These are phyloP conservation scores for Wallacemonas sp. DNA, from an alignment of 208 protist species.

Conservation along the genomic window DNA sequence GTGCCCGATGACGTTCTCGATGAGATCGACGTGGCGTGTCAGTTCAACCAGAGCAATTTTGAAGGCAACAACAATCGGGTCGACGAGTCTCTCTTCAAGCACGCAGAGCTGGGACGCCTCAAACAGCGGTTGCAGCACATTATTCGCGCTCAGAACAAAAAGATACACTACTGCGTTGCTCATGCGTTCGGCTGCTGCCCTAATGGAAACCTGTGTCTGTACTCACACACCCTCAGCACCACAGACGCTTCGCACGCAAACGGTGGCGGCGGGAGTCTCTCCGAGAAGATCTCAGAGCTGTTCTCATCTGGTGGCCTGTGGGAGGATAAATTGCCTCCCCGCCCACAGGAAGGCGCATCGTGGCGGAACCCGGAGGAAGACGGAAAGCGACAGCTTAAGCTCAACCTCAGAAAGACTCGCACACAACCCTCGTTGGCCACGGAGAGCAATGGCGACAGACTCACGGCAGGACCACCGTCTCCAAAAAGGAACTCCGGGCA, in stretches of 20 bases:
- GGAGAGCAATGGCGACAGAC: too few relatives aligned
- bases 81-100: conserved; percentile 49
- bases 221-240: conserved; percentile 64
- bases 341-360: conserved; percentile 70
- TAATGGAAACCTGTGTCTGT: conserved; percentile 75
- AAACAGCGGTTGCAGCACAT: conserved; percentile 75
- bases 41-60: conserved; percentile 90
- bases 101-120: conserved; percentile 49
- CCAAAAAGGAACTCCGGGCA: too few relatives aligned
- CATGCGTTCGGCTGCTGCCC: conserved; percentile 81
- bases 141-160: conserved; percentile 49
- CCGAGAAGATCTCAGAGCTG: conserved; percentile 72
- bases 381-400: conserved; percentile 24
- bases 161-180: conserved; percentile 69
- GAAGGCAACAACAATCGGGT: conserved; percentile 57
- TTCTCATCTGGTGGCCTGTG: conserved; percentile 70
- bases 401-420: conserved; percentile 34
- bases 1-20: conserved; percentile 85
- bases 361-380: conserved; percentile 72
- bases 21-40: conserved; percentile 89
- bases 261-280: conserved; percentile 30
- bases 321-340: conserved; percentile 66
- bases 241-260: conserved; percentile 35
- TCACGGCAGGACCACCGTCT: too few relatives aligned
- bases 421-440: too few relatives aligned